Evolutionary conservation across 2,329 filamentous ascomycete species (phyloP).

Genomic region (Pseudogymnoascus sp.): DNA sequence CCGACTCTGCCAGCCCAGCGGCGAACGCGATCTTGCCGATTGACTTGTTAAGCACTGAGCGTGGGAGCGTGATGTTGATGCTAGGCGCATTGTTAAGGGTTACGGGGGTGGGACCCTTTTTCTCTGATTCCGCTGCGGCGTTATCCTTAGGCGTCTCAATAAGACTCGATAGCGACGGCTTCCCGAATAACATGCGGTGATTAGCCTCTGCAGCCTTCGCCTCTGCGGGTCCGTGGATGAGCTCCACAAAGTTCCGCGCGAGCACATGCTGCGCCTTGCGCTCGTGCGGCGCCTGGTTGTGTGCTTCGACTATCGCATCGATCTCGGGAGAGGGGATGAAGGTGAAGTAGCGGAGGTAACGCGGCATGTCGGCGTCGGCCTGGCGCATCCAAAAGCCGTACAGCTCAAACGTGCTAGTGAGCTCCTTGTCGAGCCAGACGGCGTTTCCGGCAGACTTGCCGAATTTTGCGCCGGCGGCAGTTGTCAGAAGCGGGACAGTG

Average conservation of each 20-base stretch:
- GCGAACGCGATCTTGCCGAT: conserved; percentile 53
- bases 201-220: conserved; percentile 54
- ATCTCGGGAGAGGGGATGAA: conserved; percentile 73
- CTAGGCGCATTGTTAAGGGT: conserved; percentile 41
- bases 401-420: conserved; percentile 76
- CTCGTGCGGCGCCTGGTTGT: conserved; percentile 58
- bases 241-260: conserved; percentile 70
- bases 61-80: conserved; percentile 51
- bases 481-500: conserved; percentile 83
- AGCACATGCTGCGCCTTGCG: conserved; percentile 75
- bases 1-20: conserved; percentile 48
- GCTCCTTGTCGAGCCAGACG: conserved; percentile 77
- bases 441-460: conserved; percentile 94
- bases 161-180: conserved; percentile 11
- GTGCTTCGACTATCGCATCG: conserved; percentile 55
- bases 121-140: not conserved
- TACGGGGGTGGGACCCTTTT: conserved; percentile 9
- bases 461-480: conserved; percentile 78
- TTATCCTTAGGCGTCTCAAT: conserved; percentile 8
- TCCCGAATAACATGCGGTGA: conserved; percentile 44
- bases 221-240: conserved; percentile 63
- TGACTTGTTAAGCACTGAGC: conserved; percentile 46
- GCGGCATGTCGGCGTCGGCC: conserved; percentile 72
- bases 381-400: conserved; percentile 86
- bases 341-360: conserved; percentile 80